Conservation (phyloP, 352 stramenopile species). For the Phytophthora brassicae region DNA sequence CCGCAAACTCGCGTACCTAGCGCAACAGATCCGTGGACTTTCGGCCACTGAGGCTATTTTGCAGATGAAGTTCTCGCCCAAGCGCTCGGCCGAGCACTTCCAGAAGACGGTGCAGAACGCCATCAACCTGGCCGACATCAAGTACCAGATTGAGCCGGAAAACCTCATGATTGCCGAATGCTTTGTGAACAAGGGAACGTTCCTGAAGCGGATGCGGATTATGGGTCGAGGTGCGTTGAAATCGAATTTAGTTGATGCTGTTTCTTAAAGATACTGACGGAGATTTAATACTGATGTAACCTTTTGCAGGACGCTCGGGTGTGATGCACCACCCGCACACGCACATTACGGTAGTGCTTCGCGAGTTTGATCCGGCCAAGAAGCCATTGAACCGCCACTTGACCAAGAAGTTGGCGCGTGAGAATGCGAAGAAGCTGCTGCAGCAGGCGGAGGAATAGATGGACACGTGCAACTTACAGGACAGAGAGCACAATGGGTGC, state of each 20-base stretch:
- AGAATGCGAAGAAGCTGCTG: slow-evolving; percentile 40
- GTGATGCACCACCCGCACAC: slow-evolving; percentile 85
- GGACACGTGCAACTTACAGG: slow-evolving; percentile 11
- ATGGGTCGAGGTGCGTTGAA: slow-evolving; percentile 73
- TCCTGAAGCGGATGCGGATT: slow-evolving; percentile 82
- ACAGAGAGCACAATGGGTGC: not conserved
- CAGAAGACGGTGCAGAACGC: slow-evolving; percentile 87
- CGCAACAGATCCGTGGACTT: slow-evolving; percentile 81
- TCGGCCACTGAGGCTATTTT: slow-evolving; percentile 72
- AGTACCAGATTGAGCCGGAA: slow-evolving; percentile 85
- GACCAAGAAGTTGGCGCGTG: slow-evolving; percentile 72
- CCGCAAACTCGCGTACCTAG: slow-evolving; percentile 81
- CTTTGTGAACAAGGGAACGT: slow-evolving; percentile 86
- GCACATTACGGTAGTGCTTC: slow-evolving; percentile 77
- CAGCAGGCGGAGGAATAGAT: slow-evolving; percentile 42
- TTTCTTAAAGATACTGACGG: slow-evolving; percentile 8
- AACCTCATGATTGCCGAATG: slow-evolving; percentile 84
- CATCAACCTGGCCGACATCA: slow-evolving; percentile 87
- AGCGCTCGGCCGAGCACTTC: slow-evolving; percentile 82
- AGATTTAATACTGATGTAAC: slow-evolving; percentile 8
- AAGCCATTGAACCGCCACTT: slow-evolving; percentile 76
- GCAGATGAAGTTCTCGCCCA: slow-evolving; percentile 89
- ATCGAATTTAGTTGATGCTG: not conserved
- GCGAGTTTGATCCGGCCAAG: slow-evolving; percentile 78
- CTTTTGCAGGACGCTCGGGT: slow-evolving; percentile 63